Base-by-base conservation (phyloP, 352 stramenopile species). In the Pythium periplocum region DNA sequence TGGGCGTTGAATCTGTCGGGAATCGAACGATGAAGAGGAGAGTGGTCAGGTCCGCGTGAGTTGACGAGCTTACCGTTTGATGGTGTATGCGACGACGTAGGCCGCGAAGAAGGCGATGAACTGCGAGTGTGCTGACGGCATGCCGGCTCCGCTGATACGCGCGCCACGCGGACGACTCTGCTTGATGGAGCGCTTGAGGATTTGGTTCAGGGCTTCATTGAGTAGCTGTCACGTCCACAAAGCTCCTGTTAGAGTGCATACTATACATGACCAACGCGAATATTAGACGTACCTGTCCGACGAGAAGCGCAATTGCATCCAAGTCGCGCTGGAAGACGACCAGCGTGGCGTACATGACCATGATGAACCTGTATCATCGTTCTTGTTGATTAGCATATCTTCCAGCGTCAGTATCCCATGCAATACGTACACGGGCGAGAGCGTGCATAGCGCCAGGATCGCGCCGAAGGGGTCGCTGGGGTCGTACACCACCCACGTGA, bases 401-500 rank as follows among this genome's bases (percentile, higher is more conserved):
- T 11, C 11, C 7, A n/a, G 43, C 12, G 11, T 17, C 12, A 43
- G 4, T 1, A 11, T 12, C 11, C 38, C 45, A 38, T 11, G 45
- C 45, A 44, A 47, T n/a, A 66, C 70, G 39, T 50, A 92, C 79
- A 93, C 72, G 45, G 82, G 82, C 31, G 78, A 84, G 44, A 94
- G 67, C 42, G 82, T 90, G 49, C 78, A 80, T 41, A 94, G 75
- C 52, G 84, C 84, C 38, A 92, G 59, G 36, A 87, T 31, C 17
- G 62, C 64, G 17, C 84, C 84, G 12, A 88, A 64, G 6, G 80
- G 78, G 48, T 94, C 84, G 26, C 59, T 61, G 5, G 75, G 72
- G 51, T 94, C 78, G 59, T 94, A 94, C 32, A 88, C 74, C 44
- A 94, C 84, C 80, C 80, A 91, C 42, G 82, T 91, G 64, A 85